These are phyloP conservation scores for Petasospora fabianii DNA, from an alignment of 1,139 yeast genomes.

Conservation along the genomic window DNA sequence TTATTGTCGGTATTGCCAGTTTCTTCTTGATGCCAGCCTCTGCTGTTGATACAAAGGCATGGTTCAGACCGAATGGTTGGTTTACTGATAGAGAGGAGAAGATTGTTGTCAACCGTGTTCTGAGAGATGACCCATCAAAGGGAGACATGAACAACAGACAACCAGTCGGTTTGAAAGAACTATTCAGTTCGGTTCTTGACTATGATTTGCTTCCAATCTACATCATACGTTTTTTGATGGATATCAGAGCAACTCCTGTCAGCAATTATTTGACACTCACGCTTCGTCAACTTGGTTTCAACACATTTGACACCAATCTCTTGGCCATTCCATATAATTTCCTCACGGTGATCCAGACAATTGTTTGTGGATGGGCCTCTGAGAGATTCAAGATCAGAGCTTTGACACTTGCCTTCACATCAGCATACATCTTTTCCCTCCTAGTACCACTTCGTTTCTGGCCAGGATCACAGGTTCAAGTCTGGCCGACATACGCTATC, in stretches of 20 bases:
- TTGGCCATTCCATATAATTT: constrained; percentile 47
- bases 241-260: constrained; percentile 41
- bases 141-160: constrained; percentile 68
- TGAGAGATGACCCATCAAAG: constrained; percentile 66
- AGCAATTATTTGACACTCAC: constrained; percentile 49
- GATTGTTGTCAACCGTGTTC: constrained; percentile 57
- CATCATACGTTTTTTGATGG: constrained; percentile 43
- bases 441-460: constrained; percentile 45
- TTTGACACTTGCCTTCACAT: constrained; percentile 33
- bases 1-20: constrained; percentile 49
- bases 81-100: constrained; percentile 58
- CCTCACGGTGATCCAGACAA: constrained; percentile 37
- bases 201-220: constrained; percentile 61
- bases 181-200: constrained; percentile 42
- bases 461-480: constrained; percentile 42
- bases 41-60: constrained; percentile 48
- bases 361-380: constrained; percentile 38
- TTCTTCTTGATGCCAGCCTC: constrained; percentile 60
- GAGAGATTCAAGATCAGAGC: constrained; percentile 40
- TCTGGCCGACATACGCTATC: constrained; percentile 53
- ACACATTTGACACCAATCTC: constrained; percentile 50
- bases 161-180: constrained; percentile 39
- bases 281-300: constrained; percentile 50
- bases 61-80: constrained; percentile 57
- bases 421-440: constrained; percentile 29